These are phyloP conservation scores for Capsicum pubescens DNA, from an alignment of 257 asterid species.

Conservation along the genomic window DNA sequence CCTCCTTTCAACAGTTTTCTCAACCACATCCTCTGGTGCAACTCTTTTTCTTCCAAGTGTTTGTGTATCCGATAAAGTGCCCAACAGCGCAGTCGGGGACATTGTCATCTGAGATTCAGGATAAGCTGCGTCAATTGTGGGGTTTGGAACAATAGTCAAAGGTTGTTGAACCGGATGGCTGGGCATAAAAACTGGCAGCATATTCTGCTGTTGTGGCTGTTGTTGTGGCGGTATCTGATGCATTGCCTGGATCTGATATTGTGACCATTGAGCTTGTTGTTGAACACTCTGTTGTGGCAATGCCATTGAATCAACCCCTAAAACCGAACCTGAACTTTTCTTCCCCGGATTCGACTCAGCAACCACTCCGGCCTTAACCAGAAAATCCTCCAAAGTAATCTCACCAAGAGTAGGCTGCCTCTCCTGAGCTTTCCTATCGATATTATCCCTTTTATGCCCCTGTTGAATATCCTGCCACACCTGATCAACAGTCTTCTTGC, in stretches of 20 bases:
- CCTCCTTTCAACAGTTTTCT: conserved; percentile 84
- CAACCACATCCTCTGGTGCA: conserved; percentile 79
- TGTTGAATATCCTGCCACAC: conserved; percentile 93
- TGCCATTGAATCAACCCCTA: conserved; percentile 46
- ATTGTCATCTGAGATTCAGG: conserved; percentile 63
- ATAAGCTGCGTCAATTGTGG: conserved; percentile 56
- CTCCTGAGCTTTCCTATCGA: conserved; percentile 51
- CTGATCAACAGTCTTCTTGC: conserved; percentile 90
- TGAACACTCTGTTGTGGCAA: conserved; percentile 43
- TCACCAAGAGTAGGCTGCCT: conserved; percentile 65
- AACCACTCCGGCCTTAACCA: conserved; percentile 94
- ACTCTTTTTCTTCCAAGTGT: conserved; percentile 72
- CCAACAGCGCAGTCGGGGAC: conserved; percentile 63
- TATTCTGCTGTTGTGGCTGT: conserved; percentile 40
- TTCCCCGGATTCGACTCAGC: conserved; percentile 54
- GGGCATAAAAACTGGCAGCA: conserved; percentile 54
- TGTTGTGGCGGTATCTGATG: conserved; percentile 44
- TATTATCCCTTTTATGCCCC: conserved; percentile 58
- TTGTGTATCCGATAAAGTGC: conserved; percentile 73
- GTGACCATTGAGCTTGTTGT: conserved; percentile 68
- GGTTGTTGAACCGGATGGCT: conserved; percentile 52
- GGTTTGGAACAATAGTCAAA: conserved; percentile 52
- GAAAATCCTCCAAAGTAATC: conserved; percentile 86
- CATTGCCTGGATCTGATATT: conserved; percentile 54
- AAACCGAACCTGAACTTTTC: conserved; percentile 39